Evolutionary conservation across 108 stramenopile genomes (phyloP).

Genomic region (Skeletonema potamos): DNA sequence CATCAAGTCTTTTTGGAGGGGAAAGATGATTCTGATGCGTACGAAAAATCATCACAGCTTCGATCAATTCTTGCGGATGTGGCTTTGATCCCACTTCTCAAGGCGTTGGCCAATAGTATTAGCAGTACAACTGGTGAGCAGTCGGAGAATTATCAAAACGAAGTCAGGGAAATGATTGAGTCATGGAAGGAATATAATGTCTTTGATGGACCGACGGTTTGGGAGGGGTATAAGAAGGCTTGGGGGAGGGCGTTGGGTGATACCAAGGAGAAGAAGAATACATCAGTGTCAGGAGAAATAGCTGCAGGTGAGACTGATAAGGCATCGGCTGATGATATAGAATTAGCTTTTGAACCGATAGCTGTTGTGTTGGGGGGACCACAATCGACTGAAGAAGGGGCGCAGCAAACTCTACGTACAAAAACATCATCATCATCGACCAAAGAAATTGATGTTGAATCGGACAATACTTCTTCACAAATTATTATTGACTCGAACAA

Average conservation of each 20-base stretch:
- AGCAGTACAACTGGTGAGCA: neutral
- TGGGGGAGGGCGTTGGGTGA: constrained; percentile 18
- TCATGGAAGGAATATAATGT: constrained; percentile 64
- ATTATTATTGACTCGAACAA: too few relatives aligned
- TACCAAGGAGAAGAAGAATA: neutral
- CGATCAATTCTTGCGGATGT: constrained; percentile 57
- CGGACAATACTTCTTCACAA: too few relatives aligned
- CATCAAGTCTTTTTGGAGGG: constrained; percentile 40
- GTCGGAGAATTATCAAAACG: neutral
- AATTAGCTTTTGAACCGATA: neutral
- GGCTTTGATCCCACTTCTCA: constrained; percentile 37
- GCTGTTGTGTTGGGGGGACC: constrained; percentile 5
- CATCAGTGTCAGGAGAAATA: too few relatives aligned
- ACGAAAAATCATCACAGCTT: constrained; percentile 46
- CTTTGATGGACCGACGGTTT: constrained; percentile 71
- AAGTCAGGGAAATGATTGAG: constrained; percentile 24
- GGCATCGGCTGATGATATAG: too few relatives aligned
- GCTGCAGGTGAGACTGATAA: constrained; percentile 1
- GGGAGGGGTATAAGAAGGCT: constrained; percentile 25
- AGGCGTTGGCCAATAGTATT: constrained; percentile 14
- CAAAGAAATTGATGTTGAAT: neutral
- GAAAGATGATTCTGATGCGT: constrained; percentile 26
- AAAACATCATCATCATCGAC: neutral
- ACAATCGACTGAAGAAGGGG: neutral
- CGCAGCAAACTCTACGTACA: neutral